These are phyloP conservation scores for Aspergillus neotritici DNA, from an alignment of 2,329 filamentous ascomycete genomes.

Conservation along the genomic window DNA sequence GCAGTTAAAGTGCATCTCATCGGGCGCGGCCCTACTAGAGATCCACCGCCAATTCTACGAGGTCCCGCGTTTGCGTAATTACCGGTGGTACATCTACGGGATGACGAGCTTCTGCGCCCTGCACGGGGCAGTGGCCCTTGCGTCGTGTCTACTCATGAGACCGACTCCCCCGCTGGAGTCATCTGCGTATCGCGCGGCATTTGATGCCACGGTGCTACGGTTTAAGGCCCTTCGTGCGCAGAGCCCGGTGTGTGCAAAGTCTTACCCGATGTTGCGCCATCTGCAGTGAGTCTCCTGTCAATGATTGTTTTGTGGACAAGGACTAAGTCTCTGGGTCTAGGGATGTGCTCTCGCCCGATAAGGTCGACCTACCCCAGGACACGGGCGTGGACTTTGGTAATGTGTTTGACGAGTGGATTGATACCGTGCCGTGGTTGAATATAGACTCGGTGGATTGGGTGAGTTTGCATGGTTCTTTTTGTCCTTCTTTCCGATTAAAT, in stretches of 20 bases:
- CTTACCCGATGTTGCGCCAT: conserved; percentile 4
- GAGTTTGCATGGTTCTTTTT: too few species aligned
- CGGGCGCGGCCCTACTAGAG: conserved; percentile 15
- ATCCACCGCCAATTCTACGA: conserved; percentile 21
- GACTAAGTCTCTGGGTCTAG: neutral
- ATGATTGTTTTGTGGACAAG: neutral
- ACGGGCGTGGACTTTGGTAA: too few species aligned
- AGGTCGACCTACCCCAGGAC: too few species aligned
- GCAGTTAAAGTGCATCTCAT: conserved; percentile 16
- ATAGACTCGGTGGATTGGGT: conserved; percentile 42
- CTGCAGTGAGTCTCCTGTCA: conserved; percentile 3
- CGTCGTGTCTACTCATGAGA: conserved; percentile 11
- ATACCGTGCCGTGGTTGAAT: conserved; percentile 22
- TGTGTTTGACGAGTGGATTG: neutral
- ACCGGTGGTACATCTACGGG: conserved; percentile 22
- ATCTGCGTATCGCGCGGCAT: neutral
- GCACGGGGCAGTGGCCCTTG: conserved; percentile 22
- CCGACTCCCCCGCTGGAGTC: neutral
- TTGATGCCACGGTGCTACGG: neutral
- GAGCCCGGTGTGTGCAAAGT: conserved; percentile 3
- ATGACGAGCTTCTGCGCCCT: conserved; percentile 24
- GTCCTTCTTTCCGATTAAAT: too few species aligned
- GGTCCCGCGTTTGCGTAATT: conserved; percentile 16
- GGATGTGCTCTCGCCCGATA: neutral
- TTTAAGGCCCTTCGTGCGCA: neutral